Evolutionary conservation across 495 filamentous ascomycete genomes (phyloP).

Genomic region (Xylaria longipes): DNA sequence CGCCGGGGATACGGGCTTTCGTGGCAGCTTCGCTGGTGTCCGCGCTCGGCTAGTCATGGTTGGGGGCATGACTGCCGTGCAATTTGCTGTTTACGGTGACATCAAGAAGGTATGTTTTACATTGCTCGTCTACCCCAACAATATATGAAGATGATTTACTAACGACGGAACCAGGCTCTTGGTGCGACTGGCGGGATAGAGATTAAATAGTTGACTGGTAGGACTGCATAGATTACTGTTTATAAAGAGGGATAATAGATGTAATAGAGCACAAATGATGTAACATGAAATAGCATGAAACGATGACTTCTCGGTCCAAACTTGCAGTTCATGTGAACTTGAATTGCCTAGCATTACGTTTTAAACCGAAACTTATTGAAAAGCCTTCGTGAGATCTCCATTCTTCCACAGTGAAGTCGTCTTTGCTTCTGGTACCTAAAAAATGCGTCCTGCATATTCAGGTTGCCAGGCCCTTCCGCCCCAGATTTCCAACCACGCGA

Average conservation of each 20-base stretch:
- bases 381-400: not conserved
- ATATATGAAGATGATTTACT: conserved; percentile 7
- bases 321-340: not conserved
- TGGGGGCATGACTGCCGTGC: conserved; percentile 75
- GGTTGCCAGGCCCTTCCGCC: not conserved
- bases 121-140: not conserved
- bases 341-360: not conserved
- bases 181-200: conserved; percentile 33
- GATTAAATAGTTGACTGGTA: not conserved
- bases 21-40: conserved; percentile 77
- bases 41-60: conserved; percentile 78
- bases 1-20: conserved; percentile 75
- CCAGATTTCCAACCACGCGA: not conserved
- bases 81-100: conserved; percentile 86
- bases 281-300: not conserved
- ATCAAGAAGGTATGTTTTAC: conserved; percentile 58
- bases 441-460: not conserved
- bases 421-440: not conserved
- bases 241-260: not conserved
- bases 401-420: not conserved
- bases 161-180: conserved; percentile 32
- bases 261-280: not conserved
- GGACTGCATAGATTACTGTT: conserved; percentile 5
- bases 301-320: not conserved
- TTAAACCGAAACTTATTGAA: not conserved